phyloP scores from a whole-genome alignment of 2,329 filamentous ascomycete genomes.

The Colletotrichum karsti region DNA sequence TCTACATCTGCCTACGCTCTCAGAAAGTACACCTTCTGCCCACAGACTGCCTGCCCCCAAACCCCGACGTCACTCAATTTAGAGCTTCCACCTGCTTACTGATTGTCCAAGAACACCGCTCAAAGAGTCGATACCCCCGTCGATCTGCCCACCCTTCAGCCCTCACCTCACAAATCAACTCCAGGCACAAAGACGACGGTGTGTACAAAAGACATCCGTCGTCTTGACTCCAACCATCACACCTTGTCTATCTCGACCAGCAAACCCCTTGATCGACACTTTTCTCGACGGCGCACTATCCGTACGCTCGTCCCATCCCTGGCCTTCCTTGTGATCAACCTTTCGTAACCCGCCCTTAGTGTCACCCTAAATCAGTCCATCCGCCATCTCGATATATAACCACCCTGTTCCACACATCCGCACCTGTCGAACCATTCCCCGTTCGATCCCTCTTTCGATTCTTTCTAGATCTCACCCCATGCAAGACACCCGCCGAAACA shows the following conservation, averaged over 20 bases:
- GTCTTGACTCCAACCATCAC: constrained; percentile 11
- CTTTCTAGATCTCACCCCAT: constrained; percentile 25
- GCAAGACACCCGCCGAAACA: constrained; percentile 16
- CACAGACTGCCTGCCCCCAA: constrained; percentile 1
- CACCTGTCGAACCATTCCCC: constrained; percentile 24
- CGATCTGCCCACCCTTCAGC: constrained; percentile 10
- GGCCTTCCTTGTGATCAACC: constrained; percentile 22
- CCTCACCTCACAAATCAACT: constrained; percentile 9
- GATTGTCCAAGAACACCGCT: constrained; percentile 16
- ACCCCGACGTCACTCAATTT: constrained; percentile 25
- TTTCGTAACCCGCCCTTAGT: constrained; percentile 23
- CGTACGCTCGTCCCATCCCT: constrained; percentile 27
- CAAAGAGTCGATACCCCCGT: constrained; percentile 14
- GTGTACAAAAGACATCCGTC: neutral
- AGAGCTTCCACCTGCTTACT: constrained; percentile 23
- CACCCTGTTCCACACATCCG: constrained; percentile 14
- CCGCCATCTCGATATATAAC: constrained; percentile 26
- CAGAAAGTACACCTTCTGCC: neutral
- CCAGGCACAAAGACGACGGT: constrained; percentile 7
- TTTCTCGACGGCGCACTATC: constrained; percentile 13
- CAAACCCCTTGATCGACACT: constrained; percentile 30
- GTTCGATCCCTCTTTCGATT: constrained; percentile 30
- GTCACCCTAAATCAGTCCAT: constrained; percentile 29
- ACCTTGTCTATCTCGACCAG: neutral
- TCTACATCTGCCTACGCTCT: no score